These are phyloP conservation scores for Beta lomatogona DNA, from an alignment of 179 eudicot species.

Conservation along the genomic window DNA sequence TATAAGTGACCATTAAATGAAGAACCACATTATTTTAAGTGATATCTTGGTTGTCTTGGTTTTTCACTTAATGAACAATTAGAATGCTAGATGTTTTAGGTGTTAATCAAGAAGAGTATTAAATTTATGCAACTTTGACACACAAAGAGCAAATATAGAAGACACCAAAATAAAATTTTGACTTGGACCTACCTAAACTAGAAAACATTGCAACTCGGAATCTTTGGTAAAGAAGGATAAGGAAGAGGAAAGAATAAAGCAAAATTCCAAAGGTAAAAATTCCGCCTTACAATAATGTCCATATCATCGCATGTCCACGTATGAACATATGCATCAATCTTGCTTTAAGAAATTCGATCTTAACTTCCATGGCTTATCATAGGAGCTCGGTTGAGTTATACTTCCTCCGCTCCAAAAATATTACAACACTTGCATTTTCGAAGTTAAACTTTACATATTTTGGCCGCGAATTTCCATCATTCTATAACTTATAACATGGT, in stretches of 20 bases:
- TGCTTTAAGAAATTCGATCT: background rate
- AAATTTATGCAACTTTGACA: background rate
- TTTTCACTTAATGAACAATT: background rate
- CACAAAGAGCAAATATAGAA: background rate
- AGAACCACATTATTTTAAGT: background rate
- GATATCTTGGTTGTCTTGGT: too few species aligned
- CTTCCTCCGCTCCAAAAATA: too few species aligned
- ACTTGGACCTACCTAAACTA: slow-evolving; percentile 3
- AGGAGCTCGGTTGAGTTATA: too few species aligned
- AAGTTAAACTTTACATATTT: too few species aligned
- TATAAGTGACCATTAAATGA: background rate
- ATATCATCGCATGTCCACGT: background rate
- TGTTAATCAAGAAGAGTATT: background rate
- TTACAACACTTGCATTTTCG: too few species aligned
- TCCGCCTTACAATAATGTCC: slow-evolving; percentile 18
- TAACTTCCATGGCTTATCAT: background rate
- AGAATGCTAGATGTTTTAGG: background rate
- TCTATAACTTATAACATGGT: too few species aligned
- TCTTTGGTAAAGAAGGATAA: slow-evolving; percentile 32
- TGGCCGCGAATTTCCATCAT: too few species aligned
- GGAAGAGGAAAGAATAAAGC: slow-evolving; percentile 14
- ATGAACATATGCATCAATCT: background rate
- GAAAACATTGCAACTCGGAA: slow-evolving; percentile 27
- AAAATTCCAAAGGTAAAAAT: slow-evolving; percentile 27
- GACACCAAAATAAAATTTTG: slow-evolving; percentile 7